Base-by-base conservation (phyloP, 164 flowering plant genomes). In the Tinospora cordifolia region DNA sequence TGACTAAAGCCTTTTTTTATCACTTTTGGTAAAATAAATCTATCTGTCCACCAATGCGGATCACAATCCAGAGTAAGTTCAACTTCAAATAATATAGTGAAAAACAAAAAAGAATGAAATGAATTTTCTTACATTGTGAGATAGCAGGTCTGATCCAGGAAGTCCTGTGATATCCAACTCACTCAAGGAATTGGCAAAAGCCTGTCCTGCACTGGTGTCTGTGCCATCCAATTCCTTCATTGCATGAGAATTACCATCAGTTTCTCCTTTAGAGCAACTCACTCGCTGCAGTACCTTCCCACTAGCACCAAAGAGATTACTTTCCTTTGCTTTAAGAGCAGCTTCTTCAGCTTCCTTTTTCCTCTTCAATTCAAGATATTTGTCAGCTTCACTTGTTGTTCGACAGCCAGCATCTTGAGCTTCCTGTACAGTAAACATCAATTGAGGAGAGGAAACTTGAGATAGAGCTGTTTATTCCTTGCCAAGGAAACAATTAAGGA, bases 371-470 rank as follows among this genome's bases (percentile, higher is more conserved):
- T 81, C 92, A 34, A 82, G 72, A 69, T 72, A 93, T 64, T 83
- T 80, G 25, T 88, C 90, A 17, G 87, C 92, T 74, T 90, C 93
- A 70, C 83, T 80, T 46, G 86, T 64, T 19, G 93, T 84, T 26
- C 83, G 87, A 62, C 93, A 93, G 22, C 97, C 97, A 75, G 91
- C 96, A 71, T 83, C 86, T 65, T 86, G 81, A 60, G 90, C 95
- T 74, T 88, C 96, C 97, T 93, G 85, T 30, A 63, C 27, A 46
- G n/a, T 21, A 64, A 13, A 64, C 19, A 34, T 64, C 22, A 64
- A 9, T 34, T 64, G 41, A 64, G 66, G 21, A 30, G 41, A 54
- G 19, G 60, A 54, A 4, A 21, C 60, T 19, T 54, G 60, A 54
- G n/a, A 54, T 54, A 21, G 8, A 21, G 8, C 21, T n/a, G n/a